These are phyloP conservation scores for Solanum pimpinellifolium DNA, from an alignment of 257 asterid genomes.

Conservation along the genomic window DNA sequence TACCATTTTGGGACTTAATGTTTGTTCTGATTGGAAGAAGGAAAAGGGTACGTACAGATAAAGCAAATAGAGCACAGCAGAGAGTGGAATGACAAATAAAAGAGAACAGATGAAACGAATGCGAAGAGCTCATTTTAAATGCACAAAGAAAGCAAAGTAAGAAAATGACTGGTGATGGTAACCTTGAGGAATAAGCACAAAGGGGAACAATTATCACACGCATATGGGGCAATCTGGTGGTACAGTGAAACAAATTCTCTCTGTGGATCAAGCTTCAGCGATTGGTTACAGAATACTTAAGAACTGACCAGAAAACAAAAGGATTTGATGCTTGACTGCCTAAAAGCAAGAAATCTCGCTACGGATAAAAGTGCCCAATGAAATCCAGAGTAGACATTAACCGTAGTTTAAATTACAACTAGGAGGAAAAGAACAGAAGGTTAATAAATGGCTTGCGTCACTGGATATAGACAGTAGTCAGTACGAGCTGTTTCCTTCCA, in stretches of 20 bases:
- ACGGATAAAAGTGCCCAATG: not conserved
- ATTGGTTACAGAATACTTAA: not conserved
- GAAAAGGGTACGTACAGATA: not conserved
- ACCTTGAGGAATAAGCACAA: not conserved
- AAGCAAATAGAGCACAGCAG: not conserved
- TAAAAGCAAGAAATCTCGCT: not conserved
- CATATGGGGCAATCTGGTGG: not conserved
- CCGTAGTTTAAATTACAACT: not conserved
- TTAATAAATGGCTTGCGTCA: not conserved
- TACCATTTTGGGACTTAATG: not conserved
- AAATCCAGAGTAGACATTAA: not conserved
- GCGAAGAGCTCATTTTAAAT: not conserved
- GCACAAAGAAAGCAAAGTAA: not conserved
- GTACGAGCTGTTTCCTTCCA: not conserved
- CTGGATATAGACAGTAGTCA: not conserved
- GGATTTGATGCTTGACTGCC: not conserved
- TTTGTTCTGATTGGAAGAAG: not conserved
- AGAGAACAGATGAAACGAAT: not conserved
- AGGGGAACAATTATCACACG: not conserved
- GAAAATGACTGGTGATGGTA: not conserved
- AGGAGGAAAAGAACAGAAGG: not conserved
- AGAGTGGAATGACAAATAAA: not conserved
- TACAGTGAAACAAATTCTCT: not conserved
- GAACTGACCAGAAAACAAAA: not conserved
- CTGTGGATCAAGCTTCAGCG: not conserved